Evolutionary conservation across 2,329 filamentous ascomycete species (phyloP).

Genomic region (Fusarium oligoseptatum): DNA sequence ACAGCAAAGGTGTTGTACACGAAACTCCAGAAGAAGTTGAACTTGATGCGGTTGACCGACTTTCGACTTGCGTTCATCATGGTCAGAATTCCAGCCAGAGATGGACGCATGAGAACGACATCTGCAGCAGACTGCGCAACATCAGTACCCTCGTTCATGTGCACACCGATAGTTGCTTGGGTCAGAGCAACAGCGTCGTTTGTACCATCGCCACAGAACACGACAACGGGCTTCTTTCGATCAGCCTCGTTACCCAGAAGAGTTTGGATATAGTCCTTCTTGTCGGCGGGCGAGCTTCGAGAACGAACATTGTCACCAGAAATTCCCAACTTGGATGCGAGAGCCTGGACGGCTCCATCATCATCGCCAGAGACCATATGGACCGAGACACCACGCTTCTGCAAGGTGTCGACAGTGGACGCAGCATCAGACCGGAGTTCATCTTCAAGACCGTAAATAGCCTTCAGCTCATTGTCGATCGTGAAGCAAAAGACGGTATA

Average conservation of each 20-base stretch:
- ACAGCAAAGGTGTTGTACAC: slow-evolving; percentile 79
- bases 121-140: slow-evolving; percentile 77
- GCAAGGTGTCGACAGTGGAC: slow-evolving; percentile 52
- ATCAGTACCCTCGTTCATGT: slow-evolving; percentile 73
- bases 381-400: slow-evolving; percentile 55
- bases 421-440: slow-evolving; percentile 59
- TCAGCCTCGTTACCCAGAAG: slow-evolving; percentile 48
- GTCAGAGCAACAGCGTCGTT: slow-evolving; percentile 83
- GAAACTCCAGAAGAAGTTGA: slow-evolving; percentile 80
- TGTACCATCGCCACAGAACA: slow-evolving; percentile 84
- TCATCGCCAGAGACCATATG: slow-evolving; percentile 68
- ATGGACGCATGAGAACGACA: slow-evolving; percentile 73
- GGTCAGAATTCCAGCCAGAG: slow-evolving; percentile 67
- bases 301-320: slow-evolving; percentile 54
- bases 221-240: slow-evolving; percentile 57
- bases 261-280: slow-evolving; percentile 58
- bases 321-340: slow-evolving; percentile 59
- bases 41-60: slow-evolving; percentile 64
- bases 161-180: slow-evolving; percentile 77
- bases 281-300: slow-evolving; percentile 60
- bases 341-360: slow-evolving; percentile 58
- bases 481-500: slow-evolving; percentile 64
- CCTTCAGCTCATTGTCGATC: slow-evolving; percentile 51
- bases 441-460: slow-evolving; percentile 63
- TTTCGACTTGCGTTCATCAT: slow-evolving; percentile 67